Conservation (phyloP, 345 rosid genomes). For the Boechera divaricarpa region DNA sequence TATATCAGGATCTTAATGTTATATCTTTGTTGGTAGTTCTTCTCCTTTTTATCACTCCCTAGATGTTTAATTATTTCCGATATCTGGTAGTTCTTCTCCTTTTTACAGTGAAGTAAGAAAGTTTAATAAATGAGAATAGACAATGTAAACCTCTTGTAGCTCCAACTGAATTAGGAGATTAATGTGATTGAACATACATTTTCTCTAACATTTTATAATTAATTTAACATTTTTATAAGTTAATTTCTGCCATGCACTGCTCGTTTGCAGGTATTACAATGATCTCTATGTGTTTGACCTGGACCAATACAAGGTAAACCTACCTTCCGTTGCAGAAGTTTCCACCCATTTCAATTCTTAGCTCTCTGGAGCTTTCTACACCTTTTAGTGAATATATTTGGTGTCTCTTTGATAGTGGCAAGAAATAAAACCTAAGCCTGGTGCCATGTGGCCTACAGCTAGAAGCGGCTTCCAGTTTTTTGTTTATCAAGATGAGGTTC, state of each 20-base stretch:
- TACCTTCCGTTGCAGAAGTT: conserved; percentile 11
- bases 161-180: not conserved
- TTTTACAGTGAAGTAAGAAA: conserved; percentile 17
- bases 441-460: conserved; percentile 93
- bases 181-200: not conserved
- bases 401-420: conserved; percentile 73
- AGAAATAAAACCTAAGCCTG: conserved; percentile 94
- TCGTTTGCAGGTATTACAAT: conserved; percentile 74
- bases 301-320: conserved; percentile 84
- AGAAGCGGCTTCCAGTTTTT: conserved; percentile 95
- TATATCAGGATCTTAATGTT: not conserved
- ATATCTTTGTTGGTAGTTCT: conserved; percentile 1
- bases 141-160: not conserved
- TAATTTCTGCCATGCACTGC: conserved; percentile 1
- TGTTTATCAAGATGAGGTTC: conserved; percentile 87
- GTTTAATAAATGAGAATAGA: not conserved
- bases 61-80: not conserved
- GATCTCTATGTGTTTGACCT: conserved; percentile 86
- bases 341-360: conserved; percentile 9
- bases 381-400: conserved; percentile 33
- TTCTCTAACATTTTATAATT: conserved; percentile 1
- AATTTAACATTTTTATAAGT: not conserved
- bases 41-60: not conserved
- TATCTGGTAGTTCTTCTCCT: not conserved
- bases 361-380: not conserved